Base-by-base conservation (phyloP, 2,329 filamentous ascomycete genomes). In the Corniculantispora saksenae region DNA sequence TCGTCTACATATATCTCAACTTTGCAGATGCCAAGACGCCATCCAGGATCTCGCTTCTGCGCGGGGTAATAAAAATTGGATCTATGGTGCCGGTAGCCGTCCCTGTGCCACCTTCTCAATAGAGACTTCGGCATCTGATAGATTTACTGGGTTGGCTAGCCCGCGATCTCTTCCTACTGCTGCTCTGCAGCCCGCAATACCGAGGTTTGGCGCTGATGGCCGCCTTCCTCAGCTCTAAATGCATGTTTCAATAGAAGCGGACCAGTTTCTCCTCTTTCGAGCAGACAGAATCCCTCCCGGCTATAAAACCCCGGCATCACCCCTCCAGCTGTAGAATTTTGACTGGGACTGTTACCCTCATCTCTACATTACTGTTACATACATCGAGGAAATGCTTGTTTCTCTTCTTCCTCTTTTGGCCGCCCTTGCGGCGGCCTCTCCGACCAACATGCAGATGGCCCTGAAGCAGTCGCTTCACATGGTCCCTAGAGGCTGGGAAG, bases 341-440 rank as follows among this genome's bases (percentile, higher is more conserved):
- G 13, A n/a, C 38, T 8, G 29, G 21, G 23, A 51, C n/a, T 21
- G 58, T 61, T 21, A 40, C 32, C 3, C 15, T 21, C 48, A 54
- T 10, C 59, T 17, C n/a, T n/a, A n/a, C n/a, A n/a, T n/a, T n/a
- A n/a, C n/a, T n/a, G n/a, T n/a, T n/a, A n/a, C n/a, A n/a, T n/a
- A n/a, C n/a, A 23, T 7, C 25, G 25, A 21, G 23, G 23, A 43
- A 51, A 63, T 63, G 53, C 38, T 51, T 45, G 53, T 54, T 38
- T 47, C 60, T 47, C 58, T 66, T 35, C 53, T 66, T 7, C 64
- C 64, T 25, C 51, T 66, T 17, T 29, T 66, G 13, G 64, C 64
- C 51, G 60, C 64, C 35, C 35, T 66, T 40, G 64, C 64, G 19
- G 64, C 53, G n/a, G 64, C 57, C 43, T 61, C 64, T 23, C 64